Conservation (phyloP, 768 basidiomycete genomes). For the Gautieria morchelliformis region DNA sequence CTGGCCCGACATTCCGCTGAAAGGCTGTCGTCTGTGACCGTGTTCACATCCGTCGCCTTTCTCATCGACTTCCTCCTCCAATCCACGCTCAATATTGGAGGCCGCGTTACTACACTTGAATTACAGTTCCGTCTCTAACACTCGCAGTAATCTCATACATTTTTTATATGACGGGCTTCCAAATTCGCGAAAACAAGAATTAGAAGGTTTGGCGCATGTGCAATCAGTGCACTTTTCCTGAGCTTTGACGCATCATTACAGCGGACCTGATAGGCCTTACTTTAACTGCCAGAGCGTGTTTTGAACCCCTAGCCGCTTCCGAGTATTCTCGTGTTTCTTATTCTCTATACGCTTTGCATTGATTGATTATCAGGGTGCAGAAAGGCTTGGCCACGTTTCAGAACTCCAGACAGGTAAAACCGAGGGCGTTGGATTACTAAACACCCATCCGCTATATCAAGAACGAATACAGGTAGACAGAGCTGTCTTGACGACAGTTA, state of each 20-base stretch:
- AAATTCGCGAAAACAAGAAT: constrained; percentile 73
- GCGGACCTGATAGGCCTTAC: constrained; percentile 82
- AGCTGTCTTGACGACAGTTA: background rate
- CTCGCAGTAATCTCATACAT: constrained; percentile 3
- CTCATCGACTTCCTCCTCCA: constrained; percentile 41
- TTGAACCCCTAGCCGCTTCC: constrained; percentile 67
- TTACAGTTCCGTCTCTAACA: constrained; percentile 27
- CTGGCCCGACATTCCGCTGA: constrained; percentile 53
- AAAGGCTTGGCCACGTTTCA: constrained; percentile 53
- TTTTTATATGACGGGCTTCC: constrained; percentile 42
- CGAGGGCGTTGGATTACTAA: constrained; percentile 46
- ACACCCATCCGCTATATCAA: constrained; percentile 72
- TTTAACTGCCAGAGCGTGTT: constrained; percentile 79
- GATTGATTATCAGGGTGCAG: constrained; percentile 53
- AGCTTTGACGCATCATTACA: constrained; percentile 17
- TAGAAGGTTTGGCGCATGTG: constrained; percentile 46
- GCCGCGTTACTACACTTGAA: constrained; percentile 38
- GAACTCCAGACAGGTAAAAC: constrained; percentile 16
- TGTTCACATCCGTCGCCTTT: constrained; percentile 32
- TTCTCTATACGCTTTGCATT: background rate
- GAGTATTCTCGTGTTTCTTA: constrained; percentile 34
- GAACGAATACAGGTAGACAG: constrained; percentile 59
- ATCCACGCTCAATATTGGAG: constrained; percentile 44
- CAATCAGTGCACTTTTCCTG: background rate
- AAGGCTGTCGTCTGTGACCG: constrained; percentile 30